phyloP scores from a whole-genome alignment of 768 basidiomycete species.

The Russula brevipes region DNA sequence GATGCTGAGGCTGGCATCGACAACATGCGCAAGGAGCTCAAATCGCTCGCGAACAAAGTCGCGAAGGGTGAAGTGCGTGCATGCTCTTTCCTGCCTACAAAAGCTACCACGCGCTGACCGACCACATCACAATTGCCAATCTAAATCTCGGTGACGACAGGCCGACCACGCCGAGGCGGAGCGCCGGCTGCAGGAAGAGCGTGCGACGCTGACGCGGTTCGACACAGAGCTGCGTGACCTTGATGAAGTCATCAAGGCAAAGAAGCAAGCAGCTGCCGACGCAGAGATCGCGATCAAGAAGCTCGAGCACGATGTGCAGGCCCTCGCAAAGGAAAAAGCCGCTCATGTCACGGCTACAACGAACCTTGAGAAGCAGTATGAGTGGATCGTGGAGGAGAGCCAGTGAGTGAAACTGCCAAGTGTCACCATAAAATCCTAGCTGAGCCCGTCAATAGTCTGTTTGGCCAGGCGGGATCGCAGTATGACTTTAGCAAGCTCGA shows the following conservation, averaged over 20 bases:
- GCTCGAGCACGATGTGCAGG: constrained; percentile 63
- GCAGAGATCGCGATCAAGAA: constrained; percentile 60
- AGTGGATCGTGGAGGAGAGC: constrained; percentile 87
- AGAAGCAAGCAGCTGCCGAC: constrained; percentile 65
- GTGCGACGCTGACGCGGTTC: constrained; percentile 80
- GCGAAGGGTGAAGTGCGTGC: constrained; percentile 2
- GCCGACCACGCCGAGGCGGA: constrained; percentile 60
- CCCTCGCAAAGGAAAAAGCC: constrained; percentile 59
- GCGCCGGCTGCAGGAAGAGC: constrained; percentile 72
- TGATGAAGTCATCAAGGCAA: constrained; percentile 73
- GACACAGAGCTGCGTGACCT: constrained; percentile 84
- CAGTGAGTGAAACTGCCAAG: constrained; percentile 49
- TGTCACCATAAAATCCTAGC: too few relatives aligned
- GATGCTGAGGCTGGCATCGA: constrained; percentile 10
- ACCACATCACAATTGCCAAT: not conserved
- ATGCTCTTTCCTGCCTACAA: not conserved
- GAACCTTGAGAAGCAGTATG: constrained; percentile 72
- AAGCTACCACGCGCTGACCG: not conserved
- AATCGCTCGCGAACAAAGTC: constrained; percentile 9
- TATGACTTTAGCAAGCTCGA: constrained; percentile 77
- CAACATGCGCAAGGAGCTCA: constrained; percentile 17
- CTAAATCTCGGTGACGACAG: constrained; percentile 32
- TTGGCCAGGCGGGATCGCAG: constrained; percentile 72
- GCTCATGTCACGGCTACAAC: constrained; percentile 46
- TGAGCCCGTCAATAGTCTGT: constrained; percentile 36